Conservation (phyloP, 805 yeast species). For the Myxozyma vanderwaltii region DNA sequence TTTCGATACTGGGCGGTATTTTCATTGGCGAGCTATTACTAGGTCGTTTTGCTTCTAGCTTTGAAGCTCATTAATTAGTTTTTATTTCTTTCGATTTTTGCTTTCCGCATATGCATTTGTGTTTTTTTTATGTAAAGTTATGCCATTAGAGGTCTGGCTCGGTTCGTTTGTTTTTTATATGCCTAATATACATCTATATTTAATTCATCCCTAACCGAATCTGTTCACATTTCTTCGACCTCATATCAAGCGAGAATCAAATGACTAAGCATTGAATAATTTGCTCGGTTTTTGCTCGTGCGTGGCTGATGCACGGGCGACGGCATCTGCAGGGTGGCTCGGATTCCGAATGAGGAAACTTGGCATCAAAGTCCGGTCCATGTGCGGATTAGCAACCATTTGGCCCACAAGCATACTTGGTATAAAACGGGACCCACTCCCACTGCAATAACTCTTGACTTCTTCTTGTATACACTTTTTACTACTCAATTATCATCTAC, state of each 20-base stretch:
- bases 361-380: not conserved
- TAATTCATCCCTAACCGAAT: no score
- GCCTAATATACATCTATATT: no score
- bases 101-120: not conserved
- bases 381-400: no score
- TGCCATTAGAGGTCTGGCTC: not conserved
- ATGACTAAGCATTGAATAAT: no score
- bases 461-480: not conserved
- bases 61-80: constrained; percentile 8
- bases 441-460: no score
- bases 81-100: not conserved
- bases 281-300: constrained; percentile 15
- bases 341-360: not conserved
- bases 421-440: no score
- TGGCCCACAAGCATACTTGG: no score
- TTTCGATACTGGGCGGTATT: constrained; percentile 38
- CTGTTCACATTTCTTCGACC: no score
- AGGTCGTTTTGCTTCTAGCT: constrained; percentile 35
- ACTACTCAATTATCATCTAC: not conserved
- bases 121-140: not conserved
- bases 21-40: constrained; percentile 38
- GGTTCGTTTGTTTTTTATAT: no score
- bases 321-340: not conserved
- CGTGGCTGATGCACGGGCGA: not conserved
- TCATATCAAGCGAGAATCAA: no score